phyloP scores from a whole-genome alignment of 2,329 filamentous ascomycete species.

The Aureobasidium subglaciale region DNA sequence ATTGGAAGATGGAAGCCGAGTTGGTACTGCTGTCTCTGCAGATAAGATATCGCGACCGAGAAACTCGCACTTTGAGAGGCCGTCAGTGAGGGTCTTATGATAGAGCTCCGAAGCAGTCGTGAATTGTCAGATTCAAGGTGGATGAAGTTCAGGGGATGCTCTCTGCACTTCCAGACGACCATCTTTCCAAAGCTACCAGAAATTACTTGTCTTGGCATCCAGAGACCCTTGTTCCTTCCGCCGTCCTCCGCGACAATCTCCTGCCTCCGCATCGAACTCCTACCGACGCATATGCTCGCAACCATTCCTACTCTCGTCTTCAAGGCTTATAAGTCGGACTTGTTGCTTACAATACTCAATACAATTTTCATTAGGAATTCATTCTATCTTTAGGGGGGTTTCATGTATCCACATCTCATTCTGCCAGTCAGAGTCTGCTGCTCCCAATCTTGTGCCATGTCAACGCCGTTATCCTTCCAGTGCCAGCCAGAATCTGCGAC shows the following conservation, averaged over 20 bases:
- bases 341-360: background rate
- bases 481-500: background rate
- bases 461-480: background rate
- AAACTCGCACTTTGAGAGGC: too few relatives aligned
- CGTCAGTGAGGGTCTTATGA: background rate
- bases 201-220: background rate
- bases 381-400: background rate
- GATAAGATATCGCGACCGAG: too few relatives aligned
- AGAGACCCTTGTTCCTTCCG: background rate
- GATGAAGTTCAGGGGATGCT: background rate
- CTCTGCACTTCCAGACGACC: background rate
- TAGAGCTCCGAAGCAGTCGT: background rate
- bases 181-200: constrained; percentile 1
- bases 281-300: background rate
- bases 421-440: background rate
- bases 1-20: background rate
- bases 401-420: background rate
- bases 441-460: background rate
- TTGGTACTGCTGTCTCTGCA: background rate
- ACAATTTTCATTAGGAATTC: background rate
- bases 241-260: background rate
- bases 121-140: background rate
- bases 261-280: background rate
- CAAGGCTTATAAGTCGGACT: background rate
- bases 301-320: background rate